A percentile compares a stretch with the other conserved stretches of the same genome.
phyloP scores from a whole-genome alignment of 116 monocot genomes.

The Posidonia oceanica region DNA sequence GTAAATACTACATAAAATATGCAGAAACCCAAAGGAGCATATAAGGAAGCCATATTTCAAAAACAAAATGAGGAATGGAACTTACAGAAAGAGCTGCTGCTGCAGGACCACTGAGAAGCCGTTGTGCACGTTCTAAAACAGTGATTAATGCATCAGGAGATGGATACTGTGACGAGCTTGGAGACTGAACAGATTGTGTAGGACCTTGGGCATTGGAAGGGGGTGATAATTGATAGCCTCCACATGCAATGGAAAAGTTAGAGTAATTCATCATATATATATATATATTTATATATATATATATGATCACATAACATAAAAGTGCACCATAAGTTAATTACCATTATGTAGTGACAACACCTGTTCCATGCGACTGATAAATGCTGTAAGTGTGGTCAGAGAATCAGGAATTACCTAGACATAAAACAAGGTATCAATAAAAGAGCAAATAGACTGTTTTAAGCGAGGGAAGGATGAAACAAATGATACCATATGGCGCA shows the following conservation, averaged over 20 bases:
- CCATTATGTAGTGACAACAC: conserved; percentile 32
- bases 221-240: conserved; percentile 31
- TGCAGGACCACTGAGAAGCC: conserved; percentile 54
- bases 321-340: neutral
- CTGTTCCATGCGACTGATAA: conserved; percentile 58
- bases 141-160: conserved; percentile 48
- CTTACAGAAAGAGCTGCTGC: conserved; percentile 55
- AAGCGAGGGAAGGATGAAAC: conserved; percentile 10
- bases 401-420: conserved; percentile 74
- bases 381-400: conserved; percentile 68
- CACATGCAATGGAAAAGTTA: conserved; percentile 4
- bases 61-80: neutral
- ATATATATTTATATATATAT: neutral
- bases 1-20: no score
- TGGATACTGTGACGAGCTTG: conserved; percentile 24
- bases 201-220: conserved; percentile 19
- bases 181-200: conserved; percentile 6
- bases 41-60: no score
- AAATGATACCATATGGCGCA: conserved; percentile 18
- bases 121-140: conserved; percentile 49
- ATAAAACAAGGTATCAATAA: no score
- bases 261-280: neutral
- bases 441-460: neutral
- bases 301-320: no score
- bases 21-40: no score